These are phyloP conservation scores for Lentinula guzmanii DNA, from an alignment of 768 basidiomycete species.

Conservation along the genomic window DNA sequence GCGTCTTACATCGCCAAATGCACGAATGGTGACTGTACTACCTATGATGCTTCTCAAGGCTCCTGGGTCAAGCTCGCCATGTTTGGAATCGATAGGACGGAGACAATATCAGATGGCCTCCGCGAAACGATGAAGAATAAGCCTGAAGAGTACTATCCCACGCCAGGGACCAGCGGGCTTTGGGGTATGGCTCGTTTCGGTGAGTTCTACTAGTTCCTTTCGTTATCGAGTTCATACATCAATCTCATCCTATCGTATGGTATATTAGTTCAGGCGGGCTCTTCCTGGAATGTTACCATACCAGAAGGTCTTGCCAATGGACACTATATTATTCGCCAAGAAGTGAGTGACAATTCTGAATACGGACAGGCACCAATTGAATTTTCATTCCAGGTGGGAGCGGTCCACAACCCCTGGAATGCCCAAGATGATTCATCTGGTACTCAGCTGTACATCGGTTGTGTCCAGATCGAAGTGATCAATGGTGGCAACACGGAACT, in stretches of 20 bases:
- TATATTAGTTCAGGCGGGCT: background rate
- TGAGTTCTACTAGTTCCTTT: background rate
- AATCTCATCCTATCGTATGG: background rate
- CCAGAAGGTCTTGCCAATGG: slow-evolving; percentile 2
- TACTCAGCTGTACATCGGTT: slow-evolving; percentile 9
- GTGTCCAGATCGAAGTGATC: slow-evolving; percentile 15
- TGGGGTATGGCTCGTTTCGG: slow-evolving; percentile 10
- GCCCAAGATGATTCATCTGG: background rate
- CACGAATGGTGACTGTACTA: slow-evolving; percentile 1
- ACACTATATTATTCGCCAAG: slow-evolving; percentile 3
- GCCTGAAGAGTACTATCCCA: slow-evolving; percentile 10
- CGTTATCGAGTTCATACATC: background rate
- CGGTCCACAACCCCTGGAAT: background rate
- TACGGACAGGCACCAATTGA: background rate
- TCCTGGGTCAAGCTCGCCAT: slow-evolving; percentile 6
- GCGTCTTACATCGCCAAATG: slow-evolving; percentile 8
- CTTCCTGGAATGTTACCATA: slow-evolving; percentile 1
- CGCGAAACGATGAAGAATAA: slow-evolving; percentile 8
- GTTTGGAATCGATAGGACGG: slow-evolving; percentile 6
- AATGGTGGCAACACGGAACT: slow-evolving; percentile 12
- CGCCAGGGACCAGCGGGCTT: slow-evolving; percentile 1
- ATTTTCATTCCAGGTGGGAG: background rate
- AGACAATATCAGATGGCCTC: slow-evolving; percentile 5
- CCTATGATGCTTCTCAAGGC: slow-evolving; percentile 3
- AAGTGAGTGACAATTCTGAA: background rate